These are phyloP conservation scores for Neofusicoccum sp. DNA, from an alignment of 2,329 filamentous ascomycete species.

Conservation along the genomic window DNA sequence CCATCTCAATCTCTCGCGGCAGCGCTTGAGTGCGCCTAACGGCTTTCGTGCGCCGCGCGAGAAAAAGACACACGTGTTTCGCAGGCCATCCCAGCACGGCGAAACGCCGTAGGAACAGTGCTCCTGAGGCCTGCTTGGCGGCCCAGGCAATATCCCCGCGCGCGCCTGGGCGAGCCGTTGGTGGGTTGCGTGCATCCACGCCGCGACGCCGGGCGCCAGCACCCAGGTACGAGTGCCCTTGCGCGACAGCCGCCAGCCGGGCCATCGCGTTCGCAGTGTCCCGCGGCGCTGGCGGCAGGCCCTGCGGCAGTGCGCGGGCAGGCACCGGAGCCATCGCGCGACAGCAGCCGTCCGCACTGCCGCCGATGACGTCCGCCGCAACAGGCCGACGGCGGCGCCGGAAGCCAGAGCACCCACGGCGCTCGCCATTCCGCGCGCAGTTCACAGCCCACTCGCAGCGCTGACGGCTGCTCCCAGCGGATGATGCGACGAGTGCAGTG, in stretches of 20 bases:
- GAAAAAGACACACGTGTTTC: not conserved
- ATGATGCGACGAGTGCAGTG: not conserved
- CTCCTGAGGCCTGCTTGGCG: too few relatives aligned
- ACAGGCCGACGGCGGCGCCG: not conserved
- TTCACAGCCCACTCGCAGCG: not conserved
- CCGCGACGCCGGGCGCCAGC: too few relatives aligned
- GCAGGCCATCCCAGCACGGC: not conserved
- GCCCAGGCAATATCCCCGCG: not conserved
- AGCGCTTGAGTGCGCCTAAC: not conserved
- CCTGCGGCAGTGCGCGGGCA: too few relatives aligned
- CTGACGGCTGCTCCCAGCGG: not conserved
- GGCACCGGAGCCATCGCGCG: too few relatives aligned
- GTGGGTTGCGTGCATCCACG: conserved; percentile 5
- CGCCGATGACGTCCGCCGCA: too few relatives aligned
- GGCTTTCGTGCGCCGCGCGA: conserved; percentile 3
- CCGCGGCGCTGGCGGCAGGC: too few relatives aligned
- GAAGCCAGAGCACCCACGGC: not conserved
- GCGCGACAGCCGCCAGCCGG: too few relatives aligned
- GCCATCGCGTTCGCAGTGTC: too few relatives aligned
- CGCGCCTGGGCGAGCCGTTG: not conserved
- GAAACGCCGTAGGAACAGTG: conserved; percentile 5
- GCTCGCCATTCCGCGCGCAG: not conserved
- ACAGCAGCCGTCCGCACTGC: too few relatives aligned
- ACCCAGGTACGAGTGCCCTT: too few relatives aligned
- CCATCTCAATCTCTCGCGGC: conserved; percentile 7